Conservation (phyloP, 257 asterid species). For the Solanum acaule region DNA sequence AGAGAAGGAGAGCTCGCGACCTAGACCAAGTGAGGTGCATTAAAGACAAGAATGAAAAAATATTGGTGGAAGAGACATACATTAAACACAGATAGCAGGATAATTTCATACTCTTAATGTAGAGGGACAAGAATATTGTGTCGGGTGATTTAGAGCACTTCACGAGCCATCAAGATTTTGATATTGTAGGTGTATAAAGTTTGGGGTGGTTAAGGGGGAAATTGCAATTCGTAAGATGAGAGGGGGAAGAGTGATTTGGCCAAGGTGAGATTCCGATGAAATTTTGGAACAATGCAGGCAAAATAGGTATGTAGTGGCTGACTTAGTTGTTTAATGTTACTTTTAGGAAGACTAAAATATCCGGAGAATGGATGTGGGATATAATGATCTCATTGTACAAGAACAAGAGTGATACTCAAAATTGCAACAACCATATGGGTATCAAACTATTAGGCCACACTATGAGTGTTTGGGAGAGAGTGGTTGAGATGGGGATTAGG, state of each 20-base stretch:
- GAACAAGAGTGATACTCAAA: neutral
- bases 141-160: neutral
- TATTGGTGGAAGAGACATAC: neutral
- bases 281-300: neutral
- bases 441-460: neutral
- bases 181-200: neutral
- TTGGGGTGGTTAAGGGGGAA: neutral
- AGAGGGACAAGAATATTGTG: neutral
- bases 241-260: neutral
- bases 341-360: neutral
- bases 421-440: neutral
- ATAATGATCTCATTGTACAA: neutral
- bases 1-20: neutral
- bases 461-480: neutral
- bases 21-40: neutral
- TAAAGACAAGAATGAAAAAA: neutral
- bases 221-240: neutral
- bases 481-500: neutral
- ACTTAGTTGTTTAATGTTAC: neutral
- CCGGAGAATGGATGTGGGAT: neutral
- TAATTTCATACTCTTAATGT: neutral
- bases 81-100: neutral
- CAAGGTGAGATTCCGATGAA: neutral
- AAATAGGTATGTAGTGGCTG: neutral
- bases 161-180: neutral